Conservation (phyloP, 2,329 filamentous ascomycete genomes). For the Venturiaceae sp. region DNA sequence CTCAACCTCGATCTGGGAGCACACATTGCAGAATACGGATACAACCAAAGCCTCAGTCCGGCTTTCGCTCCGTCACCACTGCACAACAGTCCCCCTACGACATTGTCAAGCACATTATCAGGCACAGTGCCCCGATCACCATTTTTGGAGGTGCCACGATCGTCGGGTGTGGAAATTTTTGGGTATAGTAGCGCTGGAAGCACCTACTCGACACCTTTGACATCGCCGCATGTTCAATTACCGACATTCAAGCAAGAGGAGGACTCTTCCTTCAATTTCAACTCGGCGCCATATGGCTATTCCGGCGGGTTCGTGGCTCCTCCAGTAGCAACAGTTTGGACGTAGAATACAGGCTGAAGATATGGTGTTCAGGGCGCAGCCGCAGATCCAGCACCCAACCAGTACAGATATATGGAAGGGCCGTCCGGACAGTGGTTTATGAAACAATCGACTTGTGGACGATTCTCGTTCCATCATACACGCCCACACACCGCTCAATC, state of each 20-base stretch:
- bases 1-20: conserved; percentile 29
- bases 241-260: conserved; percentile 24
- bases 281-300: conserved; percentile 23
- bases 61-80: conserved; percentile 38
- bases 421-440: not conserved
- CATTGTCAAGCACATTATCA: conserved; percentile 16
- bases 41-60: conserved; percentile 35
- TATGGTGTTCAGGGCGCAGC: conserved; percentile 21
- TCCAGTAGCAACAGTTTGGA: conserved; percentile 24
- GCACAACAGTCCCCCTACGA: conserved; percentile 22
- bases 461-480: not conserved
- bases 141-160: conserved; percentile 36
- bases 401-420: not conserved
- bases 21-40: conserved; percentile 29
- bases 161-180: conserved; percentile 17
- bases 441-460: not conserved
- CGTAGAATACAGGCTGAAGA: conserved; percentile 29
- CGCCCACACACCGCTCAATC: not conserved
- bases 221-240: conserved; percentile 21
- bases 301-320: conserved; percentile 33
- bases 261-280: conserved; percentile 29
- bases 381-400: not conserved
- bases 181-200: conserved; percentile 13
- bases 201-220: conserved; percentile 24
- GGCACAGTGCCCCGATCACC: conserved; percentile 24